phyloP scores from a whole-genome alignment of 257 asterid species.

The Petrea volubilis region DNA sequence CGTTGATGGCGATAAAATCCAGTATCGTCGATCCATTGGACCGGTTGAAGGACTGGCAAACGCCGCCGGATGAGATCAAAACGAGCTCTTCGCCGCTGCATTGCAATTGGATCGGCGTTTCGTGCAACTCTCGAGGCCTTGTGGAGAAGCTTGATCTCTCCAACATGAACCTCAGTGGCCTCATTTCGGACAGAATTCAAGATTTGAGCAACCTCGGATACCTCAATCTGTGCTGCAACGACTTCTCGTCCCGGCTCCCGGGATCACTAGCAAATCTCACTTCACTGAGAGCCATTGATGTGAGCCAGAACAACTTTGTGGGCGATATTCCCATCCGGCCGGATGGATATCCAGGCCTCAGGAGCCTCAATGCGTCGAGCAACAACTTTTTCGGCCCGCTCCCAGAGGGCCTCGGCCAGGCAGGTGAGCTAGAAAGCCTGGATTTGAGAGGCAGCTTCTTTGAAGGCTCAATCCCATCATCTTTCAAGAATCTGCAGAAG shows the following conservation, averaged over 20 bases:
- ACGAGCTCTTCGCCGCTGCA: constrained; percentile 20
- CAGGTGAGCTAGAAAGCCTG: constrained; percentile 45
- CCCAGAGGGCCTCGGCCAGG: constrained; percentile 62
- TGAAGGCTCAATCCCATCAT: constrained; percentile 66
- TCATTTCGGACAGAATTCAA: constrained; percentile 46
- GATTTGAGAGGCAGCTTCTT: constrained; percentile 77
- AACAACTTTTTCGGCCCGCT: constrained; percentile 66
- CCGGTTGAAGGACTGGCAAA: constrained; percentile 52
- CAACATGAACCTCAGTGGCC: constrained; percentile 68
- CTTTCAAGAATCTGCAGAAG: constrained; percentile 52
- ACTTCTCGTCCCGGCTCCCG: constrained; percentile 44
- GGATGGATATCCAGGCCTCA: constrained; percentile 44
- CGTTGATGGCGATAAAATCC: constrained; percentile 53
- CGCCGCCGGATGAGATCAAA: constrained; percentile 7
- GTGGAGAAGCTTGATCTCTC: constrained; percentile 64
- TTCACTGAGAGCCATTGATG: constrained; percentile 49
- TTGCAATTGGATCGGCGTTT: constrained; percentile 67
- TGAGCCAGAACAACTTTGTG: constrained; percentile 62
- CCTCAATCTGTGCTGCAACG: constrained; percentile 57
- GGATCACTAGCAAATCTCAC: constrained; percentile 45
- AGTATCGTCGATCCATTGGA: constrained; percentile 54
- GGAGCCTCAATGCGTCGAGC: constrained; percentile 63
- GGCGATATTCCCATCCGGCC: constrained; percentile 63
- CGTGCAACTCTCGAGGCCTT: constrained; percentile 52
- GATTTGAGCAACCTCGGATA: constrained; percentile 34